Conservation (phyloP, 306 rosid genomes). For the Vigna angularis region DNA sequence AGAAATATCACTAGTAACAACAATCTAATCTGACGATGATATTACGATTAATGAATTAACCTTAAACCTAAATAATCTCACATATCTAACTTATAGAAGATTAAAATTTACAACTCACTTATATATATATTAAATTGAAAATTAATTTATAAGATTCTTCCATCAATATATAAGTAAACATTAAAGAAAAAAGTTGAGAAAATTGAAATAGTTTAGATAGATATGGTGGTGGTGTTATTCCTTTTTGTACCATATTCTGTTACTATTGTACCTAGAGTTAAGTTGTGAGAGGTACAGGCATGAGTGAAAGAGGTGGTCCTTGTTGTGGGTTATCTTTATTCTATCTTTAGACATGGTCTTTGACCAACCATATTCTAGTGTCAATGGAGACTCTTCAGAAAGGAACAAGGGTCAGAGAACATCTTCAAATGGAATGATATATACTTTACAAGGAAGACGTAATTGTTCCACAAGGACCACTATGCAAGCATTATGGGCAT, state of each 20-base stretch:
- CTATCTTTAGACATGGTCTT: slow-evolving; percentile 24
- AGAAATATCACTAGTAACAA: too few relatives aligned
- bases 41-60: too few relatives aligned
- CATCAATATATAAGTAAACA: too few relatives aligned
- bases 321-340: slow-evolving; percentile 42
- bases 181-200: neutral
- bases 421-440: slow-evolving; percentile 15
- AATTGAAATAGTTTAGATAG: neutral
- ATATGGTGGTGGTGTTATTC: neutral
- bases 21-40: too few relatives aligned
- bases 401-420: slow-evolving; percentile 24
- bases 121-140: too few relatives aligned
- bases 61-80: too few relatives aligned
- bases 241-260: slow-evolving; percentile 10
- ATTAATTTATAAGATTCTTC: too few relatives aligned
- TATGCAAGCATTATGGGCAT: too few relatives aligned
- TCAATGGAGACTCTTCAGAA: slow-evolving; percentile 11
- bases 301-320: slow-evolving; percentile 33
- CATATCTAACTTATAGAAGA: too few relatives aligned
- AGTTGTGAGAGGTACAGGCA: slow-evolving; percentile 7
- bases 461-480: too few relatives aligned
- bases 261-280: neutral
- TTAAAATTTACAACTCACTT: too few relatives aligned
- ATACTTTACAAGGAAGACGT: slow-evolving; percentile 23
- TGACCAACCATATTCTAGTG: slow-evolving; percentile 30